Evolutionary conservation across 2,329 filamentous ascomycete species (phyloP), one percentile per base, ranked within the genome.

Genomic region (Penicillium palitans): DNA sequence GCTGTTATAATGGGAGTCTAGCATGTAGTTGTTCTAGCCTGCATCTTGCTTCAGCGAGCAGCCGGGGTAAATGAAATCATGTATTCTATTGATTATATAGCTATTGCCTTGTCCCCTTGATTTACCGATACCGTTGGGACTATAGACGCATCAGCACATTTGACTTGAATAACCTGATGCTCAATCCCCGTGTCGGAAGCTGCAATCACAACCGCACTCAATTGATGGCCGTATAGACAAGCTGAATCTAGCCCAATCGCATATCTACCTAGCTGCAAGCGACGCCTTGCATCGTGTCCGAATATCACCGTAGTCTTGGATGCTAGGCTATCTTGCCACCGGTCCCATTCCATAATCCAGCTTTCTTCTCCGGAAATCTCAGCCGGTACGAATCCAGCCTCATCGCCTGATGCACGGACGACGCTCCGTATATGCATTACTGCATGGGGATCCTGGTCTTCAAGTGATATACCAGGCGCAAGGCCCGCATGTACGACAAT

Each of bases 261-360:
- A 61, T 66, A 61, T 3, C 13, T 65, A 15, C 65, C 59, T 21
- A 52, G 21, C 39, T 68, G 66, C 48, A 68, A 52, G 19, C 65
- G 58, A 33, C 66, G 66, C 49, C 65, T 68, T 10, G 66, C 65
- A 60, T 68, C 66, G 31, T 68, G 66, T 2, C 66, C 66, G 15
- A 68, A 68, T 13, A 68, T 47, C 45, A 68, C 66, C 0, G 63
- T 67, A 6, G 61, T 61, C 37, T 55, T 62, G 29, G 65, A 54
- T 37, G 50, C 25, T 35, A 42, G 49, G 12, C 27, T 47, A 3
- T 66, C 65, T 46, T 68, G 66, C 63, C 60, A 68, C 15, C 33
- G 59, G 25, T 68, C 63, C 66, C 66, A 68, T 57, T 65, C 54
- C 13, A 21, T 21, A 40, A 47, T 44, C 66, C 66, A 68, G 13